Evolutionary conservation across 2,329 filamentous ascomycete species (phyloP), one percentile per base, ranked within the genome.

Genomic region (Sphaerulina vaccinii): DNA sequence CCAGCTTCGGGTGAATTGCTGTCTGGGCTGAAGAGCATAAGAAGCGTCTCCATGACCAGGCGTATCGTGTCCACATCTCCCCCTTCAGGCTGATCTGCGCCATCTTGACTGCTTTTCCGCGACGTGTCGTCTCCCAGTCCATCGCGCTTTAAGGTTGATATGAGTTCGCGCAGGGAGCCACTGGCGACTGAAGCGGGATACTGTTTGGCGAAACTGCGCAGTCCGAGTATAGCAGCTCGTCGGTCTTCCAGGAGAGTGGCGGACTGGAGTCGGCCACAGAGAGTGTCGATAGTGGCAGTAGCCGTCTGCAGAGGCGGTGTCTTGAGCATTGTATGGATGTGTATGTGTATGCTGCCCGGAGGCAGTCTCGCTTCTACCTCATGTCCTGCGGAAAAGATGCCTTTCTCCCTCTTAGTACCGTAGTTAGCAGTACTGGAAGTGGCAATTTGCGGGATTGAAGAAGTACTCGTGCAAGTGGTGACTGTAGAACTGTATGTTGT

Each of bases 151-250:
- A 99, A 75, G 63, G 88, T 90, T 10, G 82, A 84, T 60, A 99
- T 97, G 51, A 99, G 78, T 51, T 88, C 89, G 57, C 92, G 82
- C 41, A 99, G 75, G n/a, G 91, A 89, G 33, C 90, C 91, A 3
- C 91, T 96, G 1, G 95, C 90, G 29, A 99, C 93, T 6, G 91
- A 95, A 11, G 95, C 95, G 32, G 93, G 95, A 64, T 92, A 97
- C 56, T 95, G 85, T 72, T 97, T 97, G 36, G 93, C 90, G 70
- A 99, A 97, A 73, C 91, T 96, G 62, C 95, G 83, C 32, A 99
- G 78, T 15, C 93, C 93, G 23, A 95, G 81, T 41, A 99, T 96
- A 39, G 93, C 91, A 50, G 90, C 91, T 57, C 93, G 85, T 48
- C 95, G 86, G 71, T 99, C 95, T 73, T 99, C 93, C 35, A 99